Conservation (phyloP, 495 filamentous ascomycete genomes). For the Tetracladium setigerum region DNA sequence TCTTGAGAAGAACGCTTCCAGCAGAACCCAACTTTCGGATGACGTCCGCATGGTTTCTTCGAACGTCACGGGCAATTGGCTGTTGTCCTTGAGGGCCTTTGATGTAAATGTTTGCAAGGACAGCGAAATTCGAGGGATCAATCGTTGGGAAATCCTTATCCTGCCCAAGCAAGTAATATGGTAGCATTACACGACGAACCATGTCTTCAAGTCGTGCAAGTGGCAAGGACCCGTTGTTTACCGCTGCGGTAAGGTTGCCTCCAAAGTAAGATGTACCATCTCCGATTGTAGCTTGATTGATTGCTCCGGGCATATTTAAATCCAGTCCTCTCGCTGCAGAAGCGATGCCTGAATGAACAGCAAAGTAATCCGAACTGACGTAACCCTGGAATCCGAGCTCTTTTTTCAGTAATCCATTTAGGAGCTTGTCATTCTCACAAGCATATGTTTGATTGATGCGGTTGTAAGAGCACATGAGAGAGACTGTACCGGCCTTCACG, state of each 20-base stretch:
- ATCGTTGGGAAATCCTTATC: slow-evolving; percentile 53
- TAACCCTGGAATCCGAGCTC: slow-evolving; percentile 94
- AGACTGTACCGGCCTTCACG: slow-evolving; percentile 66
- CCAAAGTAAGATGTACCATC: slow-evolving; percentile 71
- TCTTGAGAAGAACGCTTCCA: slow-evolving; percentile 58
- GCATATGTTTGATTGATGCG: slow-evolving; percentile 67
- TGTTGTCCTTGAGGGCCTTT: slow-evolving; percentile 22
- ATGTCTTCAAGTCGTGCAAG: slow-evolving; percentile 87
- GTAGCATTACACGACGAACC: slow-evolving; percentile 83
- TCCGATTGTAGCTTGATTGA: slow-evolving; percentile 48
- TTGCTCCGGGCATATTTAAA: slow-evolving; percentile 91
- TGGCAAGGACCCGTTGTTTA: slow-evolving; percentile 83
- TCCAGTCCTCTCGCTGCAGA: slow-evolving; percentile 77
- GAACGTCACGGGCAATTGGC: slow-evolving; percentile 68
- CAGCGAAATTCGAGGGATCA: slow-evolving; percentile 41
- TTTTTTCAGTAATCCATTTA: slow-evolving; percentile 77
- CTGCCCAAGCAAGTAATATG: slow-evolving; percentile 77
- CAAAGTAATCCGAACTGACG: slow-evolving; percentile 81
- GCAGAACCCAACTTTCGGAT: slow-evolving; percentile 9
- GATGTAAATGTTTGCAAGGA: slow-evolving; percentile 37
- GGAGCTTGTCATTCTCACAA: slow-evolving; percentile 60
- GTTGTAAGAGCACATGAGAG: slow-evolving; percentile 91
- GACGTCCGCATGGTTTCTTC: slow-evolving; percentile 17
- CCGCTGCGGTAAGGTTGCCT: slow-evolving; percentile 71
- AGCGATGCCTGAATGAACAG: slow-evolving; percentile 75